phyloP scores from a whole-genome alignment of 305 asterid species.

The Fraxinus sp. region DNA sequence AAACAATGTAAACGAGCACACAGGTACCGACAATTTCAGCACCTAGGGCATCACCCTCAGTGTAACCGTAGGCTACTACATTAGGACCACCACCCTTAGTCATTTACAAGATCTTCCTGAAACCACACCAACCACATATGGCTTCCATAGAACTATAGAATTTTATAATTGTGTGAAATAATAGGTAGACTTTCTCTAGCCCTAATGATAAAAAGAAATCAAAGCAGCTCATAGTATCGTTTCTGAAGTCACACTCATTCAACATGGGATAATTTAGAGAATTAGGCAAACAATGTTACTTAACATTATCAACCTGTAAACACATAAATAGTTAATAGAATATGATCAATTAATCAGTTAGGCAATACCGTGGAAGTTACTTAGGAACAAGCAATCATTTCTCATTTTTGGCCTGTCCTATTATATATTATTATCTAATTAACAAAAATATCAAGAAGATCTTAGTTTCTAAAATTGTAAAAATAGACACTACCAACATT shows the following conservation, averaged over 20 bases:
- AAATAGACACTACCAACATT: no score
- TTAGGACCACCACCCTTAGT: no score
- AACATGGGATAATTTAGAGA: conserved; percentile 81
- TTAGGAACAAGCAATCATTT: neutral
- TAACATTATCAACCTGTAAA: conserved; percentile 84
- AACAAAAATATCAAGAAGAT: neutral
- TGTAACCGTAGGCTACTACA: no score
- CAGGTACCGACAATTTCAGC: no score
- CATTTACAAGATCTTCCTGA: no score
- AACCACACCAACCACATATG: no score
- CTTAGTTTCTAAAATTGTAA: neutral
- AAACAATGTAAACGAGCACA: no score
- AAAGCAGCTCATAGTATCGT: conserved; percentile 69
- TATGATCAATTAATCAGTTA: neutral
- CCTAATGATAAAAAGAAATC: neutral
- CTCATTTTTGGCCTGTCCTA: neutral
- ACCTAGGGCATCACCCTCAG: no score
- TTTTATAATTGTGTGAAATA: conserved; percentile 4
- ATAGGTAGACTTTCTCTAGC: conserved; percentile 10
- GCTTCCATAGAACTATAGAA: neutral
- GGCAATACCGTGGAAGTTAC: neutral
- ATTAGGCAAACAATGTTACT: conserved; percentile 89
- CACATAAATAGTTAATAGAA: conserved; percentile 13
- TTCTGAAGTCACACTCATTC: conserved; percentile 94
- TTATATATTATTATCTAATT: no score